Evolutionary conservation across 352 stramenopile species (phyloP).

Genomic region (Pythium oligandrum): DNA sequence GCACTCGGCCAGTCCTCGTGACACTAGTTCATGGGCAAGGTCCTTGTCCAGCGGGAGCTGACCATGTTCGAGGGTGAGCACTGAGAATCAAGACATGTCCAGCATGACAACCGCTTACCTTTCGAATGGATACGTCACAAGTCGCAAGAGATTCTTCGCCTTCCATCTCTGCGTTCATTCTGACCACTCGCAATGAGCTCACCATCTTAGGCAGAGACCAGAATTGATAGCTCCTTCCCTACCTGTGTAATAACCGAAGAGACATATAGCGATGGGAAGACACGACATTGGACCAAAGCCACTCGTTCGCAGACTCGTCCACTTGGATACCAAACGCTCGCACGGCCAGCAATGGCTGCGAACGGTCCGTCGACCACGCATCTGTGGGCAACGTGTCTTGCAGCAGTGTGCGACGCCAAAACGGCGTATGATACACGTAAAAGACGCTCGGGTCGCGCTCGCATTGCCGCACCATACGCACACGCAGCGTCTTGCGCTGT

Average conservation of each 20-base stretch:
- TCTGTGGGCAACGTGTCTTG: slow-evolving; percentile 44
- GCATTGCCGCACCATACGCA: slow-evolving; percentile 66
- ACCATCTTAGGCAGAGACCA: too few relatives aligned
- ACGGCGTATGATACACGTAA: slow-evolving; percentile 81
- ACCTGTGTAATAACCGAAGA: slow-evolving; percentile 56
- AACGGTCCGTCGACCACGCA: slow-evolving; percentile 11
- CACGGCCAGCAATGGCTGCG: slow-evolving; percentile 41
- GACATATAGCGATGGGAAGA: slow-evolving; percentile 61
- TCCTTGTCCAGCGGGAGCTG: slow-evolving; percentile 49
- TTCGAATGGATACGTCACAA: slow-evolving; percentile 42
- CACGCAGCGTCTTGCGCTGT: slow-evolving; percentile 64
- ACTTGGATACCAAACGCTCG: slow-evolving; percentile 70
- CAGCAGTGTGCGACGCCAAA: slow-evolving; percentile 49
- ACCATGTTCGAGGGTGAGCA: background rate
- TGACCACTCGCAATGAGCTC: background rate
- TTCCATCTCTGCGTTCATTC: slow-evolving; percentile 1
- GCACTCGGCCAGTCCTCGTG: slow-evolving; percentile 54
- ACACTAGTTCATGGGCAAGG: slow-evolving; percentile 57
- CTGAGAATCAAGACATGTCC: background rate
- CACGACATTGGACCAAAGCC: slow-evolving; percentile 61
- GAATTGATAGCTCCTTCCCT: slow-evolving; percentile 5
- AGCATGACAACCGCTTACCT: slow-evolving; percentile 21
- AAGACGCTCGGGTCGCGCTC: slow-evolving; percentile 64
- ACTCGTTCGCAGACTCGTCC: slow-evolving; percentile 62
- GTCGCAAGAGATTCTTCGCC: slow-evolving; percentile 31